Conservation (phyloP, 257 asterid species). For the Ilex asprella region DNA sequence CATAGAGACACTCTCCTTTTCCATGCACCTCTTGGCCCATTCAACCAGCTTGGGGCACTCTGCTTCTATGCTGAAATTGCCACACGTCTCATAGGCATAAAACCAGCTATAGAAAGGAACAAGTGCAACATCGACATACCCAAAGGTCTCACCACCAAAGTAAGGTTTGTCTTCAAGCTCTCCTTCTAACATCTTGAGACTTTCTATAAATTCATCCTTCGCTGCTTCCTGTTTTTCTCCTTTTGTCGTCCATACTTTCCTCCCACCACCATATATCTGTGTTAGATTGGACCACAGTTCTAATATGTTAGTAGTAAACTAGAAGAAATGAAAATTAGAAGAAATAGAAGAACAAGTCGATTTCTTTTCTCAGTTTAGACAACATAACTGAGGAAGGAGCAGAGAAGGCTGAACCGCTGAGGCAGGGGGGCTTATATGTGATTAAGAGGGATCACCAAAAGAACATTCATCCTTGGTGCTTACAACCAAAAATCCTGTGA, state of each 20-base stretch:
- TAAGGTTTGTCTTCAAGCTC: constrained; percentile 15
- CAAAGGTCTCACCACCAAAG: constrained; percentile 17
- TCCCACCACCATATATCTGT: constrained; percentile 1
- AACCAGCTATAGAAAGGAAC: constrained; percentile 12
- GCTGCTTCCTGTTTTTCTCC: constrained; percentile 5
- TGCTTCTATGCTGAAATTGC: too few relatives aligned
- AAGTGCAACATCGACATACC: constrained; percentile 9
- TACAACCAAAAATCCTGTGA: too few relatives aligned
- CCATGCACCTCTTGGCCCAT: too few relatives aligned
- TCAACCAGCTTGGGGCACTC: too few relatives aligned
- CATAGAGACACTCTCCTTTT: too few relatives aligned
- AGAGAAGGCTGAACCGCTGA: too few relatives aligned
- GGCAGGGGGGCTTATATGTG: too few relatives aligned
- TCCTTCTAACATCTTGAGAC: constrained; percentile 12
- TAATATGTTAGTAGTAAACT: constrained; percentile 10
- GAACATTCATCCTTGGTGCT: too few relatives aligned
- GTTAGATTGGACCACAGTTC: not conserved
- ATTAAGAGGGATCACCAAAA: too few relatives aligned
- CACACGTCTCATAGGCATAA: constrained; percentile 3
- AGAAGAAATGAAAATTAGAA: not conserved
- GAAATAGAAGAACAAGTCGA: too few relatives aligned
- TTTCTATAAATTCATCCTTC: constrained; percentile 10
- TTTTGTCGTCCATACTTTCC: constrained; percentile 5
- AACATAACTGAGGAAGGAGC: too few relatives aligned
- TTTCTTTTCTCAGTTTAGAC: too few relatives aligned